phyloP scores from a whole-genome alignment of 2,329 filamentous ascomycete genomes.

The Phyllosticta paracitricarpa region DNA sequence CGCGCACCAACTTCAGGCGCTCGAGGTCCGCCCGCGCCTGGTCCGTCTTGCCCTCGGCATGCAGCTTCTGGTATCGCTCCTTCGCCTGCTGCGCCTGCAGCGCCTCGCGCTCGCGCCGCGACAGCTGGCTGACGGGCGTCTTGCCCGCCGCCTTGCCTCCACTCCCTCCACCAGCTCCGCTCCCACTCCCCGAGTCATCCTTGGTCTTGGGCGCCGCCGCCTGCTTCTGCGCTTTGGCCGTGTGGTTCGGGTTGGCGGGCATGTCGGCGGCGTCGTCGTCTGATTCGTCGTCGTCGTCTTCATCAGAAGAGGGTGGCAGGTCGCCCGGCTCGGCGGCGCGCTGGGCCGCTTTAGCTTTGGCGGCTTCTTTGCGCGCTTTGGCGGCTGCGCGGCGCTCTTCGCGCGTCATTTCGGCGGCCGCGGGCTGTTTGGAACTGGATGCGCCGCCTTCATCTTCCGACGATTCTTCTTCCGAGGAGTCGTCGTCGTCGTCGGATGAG shows the following conservation, averaged over 20 bases:
- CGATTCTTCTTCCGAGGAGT: constrained; percentile 30
- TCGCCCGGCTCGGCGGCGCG: constrained; percentile 73
- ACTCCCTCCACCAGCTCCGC: no score
- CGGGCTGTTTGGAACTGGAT: constrained; percentile 19
- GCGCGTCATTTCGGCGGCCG: constrained; percentile 55
- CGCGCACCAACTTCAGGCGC: constrained; percentile 67
- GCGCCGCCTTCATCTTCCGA: constrained; percentile 24
- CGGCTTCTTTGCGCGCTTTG: constrained; percentile 85
- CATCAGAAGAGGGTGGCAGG: constrained; percentile 61
- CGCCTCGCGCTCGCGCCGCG: constrained; percentile 63
- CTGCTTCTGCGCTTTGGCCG: constrained; percentile 56
- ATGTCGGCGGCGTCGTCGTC: constrained; percentile 50
- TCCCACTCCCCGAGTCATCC: neutral
- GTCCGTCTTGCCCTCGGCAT: constrained; percentile 92
- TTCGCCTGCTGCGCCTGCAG: constrained; percentile 79
- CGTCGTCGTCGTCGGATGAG: constrained; percentile 2
- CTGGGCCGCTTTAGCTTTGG: constrained; percentile 65
- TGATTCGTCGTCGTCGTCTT: constrained; percentile 48
- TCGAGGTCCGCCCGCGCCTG: constrained; percentile 86
- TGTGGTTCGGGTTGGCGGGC: constrained; percentile 88
- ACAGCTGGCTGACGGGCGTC: constrained; percentile 43
- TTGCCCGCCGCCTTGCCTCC: constrained; percentile 19
- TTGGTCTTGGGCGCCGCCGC: constrained; percentile 46
- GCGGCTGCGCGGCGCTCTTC: constrained; percentile 81
- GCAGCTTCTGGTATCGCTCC: constrained; percentile 83